Conservation (phyloP, 1,284 basidiomycete species). For the Papiliotrema flavescens region DNA sequence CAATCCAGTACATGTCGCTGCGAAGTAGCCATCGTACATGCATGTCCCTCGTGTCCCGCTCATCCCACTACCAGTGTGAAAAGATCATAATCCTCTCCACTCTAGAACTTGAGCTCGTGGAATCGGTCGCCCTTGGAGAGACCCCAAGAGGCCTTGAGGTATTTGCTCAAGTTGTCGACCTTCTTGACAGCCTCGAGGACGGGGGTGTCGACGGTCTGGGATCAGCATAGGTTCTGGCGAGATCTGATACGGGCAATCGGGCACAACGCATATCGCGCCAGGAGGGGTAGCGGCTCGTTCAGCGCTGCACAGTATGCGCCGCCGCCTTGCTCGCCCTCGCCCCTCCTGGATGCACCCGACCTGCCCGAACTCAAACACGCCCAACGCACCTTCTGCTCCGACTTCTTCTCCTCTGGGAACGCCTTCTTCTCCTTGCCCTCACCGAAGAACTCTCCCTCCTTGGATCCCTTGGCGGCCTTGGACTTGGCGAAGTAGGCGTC, state of each 20-base stretch:
- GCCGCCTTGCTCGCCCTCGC: too few relatives aligned
- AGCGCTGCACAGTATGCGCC: too few relatives aligned
- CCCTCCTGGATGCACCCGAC: not conserved
- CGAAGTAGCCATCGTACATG: slow-evolving; percentile 34
- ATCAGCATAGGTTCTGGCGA: not conserved
- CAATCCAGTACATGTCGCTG: too few relatives aligned
- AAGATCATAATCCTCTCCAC: too few relatives aligned
- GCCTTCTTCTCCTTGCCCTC: slow-evolving; percentile 93
- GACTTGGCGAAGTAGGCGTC: slow-evolving; percentile 94
- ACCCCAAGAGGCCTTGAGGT: slow-evolving; percentile 90
- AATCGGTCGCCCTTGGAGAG: slow-evolving; percentile 77
- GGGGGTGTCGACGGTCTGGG: slow-evolving; percentile 66
- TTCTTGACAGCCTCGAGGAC: slow-evolving; percentile 86
- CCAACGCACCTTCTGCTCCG: slow-evolving; percentile 75
- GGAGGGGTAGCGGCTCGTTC: too few relatives aligned
- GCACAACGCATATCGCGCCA: too few relatives aligned
- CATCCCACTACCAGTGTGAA: not conserved
- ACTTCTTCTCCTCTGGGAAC: slow-evolving; percentile 82
- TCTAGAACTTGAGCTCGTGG: slow-evolving; percentile 52
- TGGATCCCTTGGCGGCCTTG: slow-evolving; percentile 65
- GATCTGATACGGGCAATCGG: too few relatives aligned
- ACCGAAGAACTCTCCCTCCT: slow-evolving; percentile 94
- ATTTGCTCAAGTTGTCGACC: slow-evolving; percentile 87
- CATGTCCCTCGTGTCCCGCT: slow-evolving; percentile 19
- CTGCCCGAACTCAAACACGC: not conserved